Evolutionary conservation across 2,329 filamentous ascomycete genomes (phyloP).

Genomic region (Thelonectria blattea): DNA sequence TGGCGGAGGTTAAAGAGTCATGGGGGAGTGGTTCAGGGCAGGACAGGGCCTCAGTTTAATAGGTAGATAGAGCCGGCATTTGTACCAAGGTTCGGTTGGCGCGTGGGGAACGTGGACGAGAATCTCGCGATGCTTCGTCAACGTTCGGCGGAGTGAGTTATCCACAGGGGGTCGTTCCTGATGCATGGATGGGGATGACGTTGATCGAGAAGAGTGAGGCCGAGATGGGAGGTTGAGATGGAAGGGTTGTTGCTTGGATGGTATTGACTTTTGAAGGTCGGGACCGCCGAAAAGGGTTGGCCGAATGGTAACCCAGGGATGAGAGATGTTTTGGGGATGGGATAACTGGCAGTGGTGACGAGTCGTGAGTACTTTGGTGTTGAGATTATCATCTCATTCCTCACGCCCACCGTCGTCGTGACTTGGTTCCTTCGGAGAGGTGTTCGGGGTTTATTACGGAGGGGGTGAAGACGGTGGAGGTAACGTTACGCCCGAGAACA

Average conservation of each 20-base stretch:
- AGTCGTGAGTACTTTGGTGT: not conserved
- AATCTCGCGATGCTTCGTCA: conserved; percentile 5
- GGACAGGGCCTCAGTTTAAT: not conserved
- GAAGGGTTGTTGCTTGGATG: no score
- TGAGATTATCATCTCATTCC: not conserved
- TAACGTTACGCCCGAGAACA: conserved; percentile 1
- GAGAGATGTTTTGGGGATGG: not conserved
- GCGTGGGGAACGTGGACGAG: not conserved
- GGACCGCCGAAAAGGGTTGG: no score
- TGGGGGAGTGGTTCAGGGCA: no score
- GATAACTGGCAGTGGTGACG: not conserved
- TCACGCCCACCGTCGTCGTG: not conserved
- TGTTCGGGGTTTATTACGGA: no score
- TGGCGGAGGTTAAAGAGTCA: not conserved
- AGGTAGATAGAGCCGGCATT: conserved; percentile 2
- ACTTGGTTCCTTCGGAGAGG: no score
- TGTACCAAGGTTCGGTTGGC: not conserved
- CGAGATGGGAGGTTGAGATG: no score
- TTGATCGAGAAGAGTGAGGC: no score
- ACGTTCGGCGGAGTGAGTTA: no score
- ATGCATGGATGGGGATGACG: no score
- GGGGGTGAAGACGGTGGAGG: not conserved
- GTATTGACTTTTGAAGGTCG: no score
- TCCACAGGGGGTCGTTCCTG: not conserved
- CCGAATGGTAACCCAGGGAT: no score